A percentile compares a stretch with the other conserved stretches of the same genome.
phyloP scores from a whole-genome alignment of 768 basidiomycete species.

The Suillus lakei region DNA sequence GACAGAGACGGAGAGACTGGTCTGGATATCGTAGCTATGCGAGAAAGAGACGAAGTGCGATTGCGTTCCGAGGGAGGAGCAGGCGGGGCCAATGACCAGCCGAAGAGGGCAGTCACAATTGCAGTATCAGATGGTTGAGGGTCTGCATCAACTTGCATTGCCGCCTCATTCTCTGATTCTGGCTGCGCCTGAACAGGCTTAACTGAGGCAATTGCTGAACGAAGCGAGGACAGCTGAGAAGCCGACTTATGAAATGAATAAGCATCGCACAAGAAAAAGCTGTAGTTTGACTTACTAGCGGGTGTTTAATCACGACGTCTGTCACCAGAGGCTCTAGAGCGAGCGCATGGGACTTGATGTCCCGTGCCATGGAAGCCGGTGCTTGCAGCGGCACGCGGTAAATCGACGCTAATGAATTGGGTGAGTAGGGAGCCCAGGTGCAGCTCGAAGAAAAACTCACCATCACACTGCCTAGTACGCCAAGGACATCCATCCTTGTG shows the following conservation, averaged over 20 bases:
- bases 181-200: conserved; percentile 21
- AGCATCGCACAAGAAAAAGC: conserved; percentile 13
- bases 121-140: conserved; percentile 42
- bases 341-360: conserved; percentile 60
- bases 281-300: conserved; percentile 55
- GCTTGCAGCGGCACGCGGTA: conserved; percentile 77
- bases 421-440: conserved; percentile 8
- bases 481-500: conserved; percentile 88
- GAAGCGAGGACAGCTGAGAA: conserved; percentile 58
- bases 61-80: conserved; percentile 19
- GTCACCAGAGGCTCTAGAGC: conserved; percentile 56
- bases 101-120: conserved; percentile 50
- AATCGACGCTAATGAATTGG: conserved; percentile 54
- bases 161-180: conserved; percentile 32
- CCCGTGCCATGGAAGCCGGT: conserved; percentile 63
- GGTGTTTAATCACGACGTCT: conserved; percentile 68
- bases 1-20: conserved; percentile 38
- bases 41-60: conserved; percentile 24
- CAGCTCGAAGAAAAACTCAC: conserved; percentile 44
- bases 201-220: conserved; percentile 44
- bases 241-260: conserved; percentile 48
- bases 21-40: conserved; percentile 28
- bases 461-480: conserved; percentile 80
- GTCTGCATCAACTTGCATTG: conserved; percentile 14
- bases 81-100: conserved; percentile 47